Conservation (phyloP, 2,329 filamentous ascomycete species). For the Claviceps africana region DNA sequence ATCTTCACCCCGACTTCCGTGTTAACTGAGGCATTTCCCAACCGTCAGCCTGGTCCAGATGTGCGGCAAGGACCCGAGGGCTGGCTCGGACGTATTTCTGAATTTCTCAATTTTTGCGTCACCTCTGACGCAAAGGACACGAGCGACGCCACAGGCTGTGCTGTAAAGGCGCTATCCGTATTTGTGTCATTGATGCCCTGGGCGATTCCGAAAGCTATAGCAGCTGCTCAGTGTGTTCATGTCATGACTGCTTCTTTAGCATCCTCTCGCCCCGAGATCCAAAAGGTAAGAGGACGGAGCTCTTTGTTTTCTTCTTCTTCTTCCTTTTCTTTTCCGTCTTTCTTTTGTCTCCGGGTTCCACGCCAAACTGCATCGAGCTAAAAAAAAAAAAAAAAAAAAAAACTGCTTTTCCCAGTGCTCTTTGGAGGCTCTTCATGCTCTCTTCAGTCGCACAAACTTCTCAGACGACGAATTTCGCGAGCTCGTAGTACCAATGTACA, state of each 20-base stretch:
- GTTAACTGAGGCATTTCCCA: conserved; percentile 61
- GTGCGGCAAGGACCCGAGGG: conserved; percentile 71
- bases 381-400: no score
- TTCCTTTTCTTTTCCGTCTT: not conserved
- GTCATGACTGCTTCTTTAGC: conserved; percentile 59
- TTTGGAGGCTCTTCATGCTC: conserved; percentile 67
- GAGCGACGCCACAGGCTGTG: conserved; percentile 53
- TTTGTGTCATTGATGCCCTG: conserved; percentile 71
- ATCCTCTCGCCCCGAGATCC: conserved; percentile 53
- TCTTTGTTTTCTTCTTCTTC: not conserved
- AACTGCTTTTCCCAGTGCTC: conserved; percentile 41
- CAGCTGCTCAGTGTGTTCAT: conserved; percentile 54
- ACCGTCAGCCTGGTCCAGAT: conserved; percentile 51
- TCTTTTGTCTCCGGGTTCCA: not conserved
- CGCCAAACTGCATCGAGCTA: not conserved
- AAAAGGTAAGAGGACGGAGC: conserved; percentile 40
- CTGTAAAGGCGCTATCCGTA: conserved; percentile 62
- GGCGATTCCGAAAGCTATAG: conserved; percentile 73
- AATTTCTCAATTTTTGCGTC: conserved; percentile 61
- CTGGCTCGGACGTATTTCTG: conserved; percentile 68
- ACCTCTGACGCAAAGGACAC: conserved; percentile 49
- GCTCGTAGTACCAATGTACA: conserved; percentile 68
- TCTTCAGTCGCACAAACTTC: conserved; percentile 64
- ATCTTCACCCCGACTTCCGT: conserved; percentile 75
- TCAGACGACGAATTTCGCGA: conserved; percentile 64